These are phyloP conservation scores for Helminthosporium solani DNA, from an alignment of 2,329 filamentous ascomycete genomes.

Conservation along the genomic window DNA sequence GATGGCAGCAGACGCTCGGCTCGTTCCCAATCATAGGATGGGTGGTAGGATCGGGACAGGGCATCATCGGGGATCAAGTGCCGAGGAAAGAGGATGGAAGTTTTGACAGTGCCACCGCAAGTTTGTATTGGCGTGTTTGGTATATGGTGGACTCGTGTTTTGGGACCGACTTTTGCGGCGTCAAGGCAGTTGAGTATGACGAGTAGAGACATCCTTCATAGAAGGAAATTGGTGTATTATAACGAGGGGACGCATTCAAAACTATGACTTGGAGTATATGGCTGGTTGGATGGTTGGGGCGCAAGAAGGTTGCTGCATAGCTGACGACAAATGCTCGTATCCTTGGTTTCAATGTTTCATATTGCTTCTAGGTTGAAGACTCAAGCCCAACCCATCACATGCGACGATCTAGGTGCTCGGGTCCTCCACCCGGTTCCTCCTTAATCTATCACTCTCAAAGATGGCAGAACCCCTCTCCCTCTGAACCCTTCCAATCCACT, in stretches of 20 bases:
- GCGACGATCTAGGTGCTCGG: too few relatives aligned
- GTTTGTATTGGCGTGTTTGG: slow-evolving; percentile 62
- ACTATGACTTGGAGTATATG: slow-evolving; percentile 18
- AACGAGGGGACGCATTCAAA: slow-evolving; percentile 6
- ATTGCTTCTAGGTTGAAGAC: too few relatives aligned
- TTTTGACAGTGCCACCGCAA: slow-evolving; percentile 71
- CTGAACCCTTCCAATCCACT: too few relatives aligned
- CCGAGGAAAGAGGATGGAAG: slow-evolving; percentile 71
- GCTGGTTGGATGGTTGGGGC: neutral
- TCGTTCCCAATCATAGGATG: slow-evolving; percentile 54
- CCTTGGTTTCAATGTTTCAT: neutral
- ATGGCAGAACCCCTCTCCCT: too few relatives aligned
- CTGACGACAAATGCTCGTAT: neutral
- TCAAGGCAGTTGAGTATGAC: slow-evolving; percentile 54
- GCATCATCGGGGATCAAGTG: slow-evolving; percentile 73
- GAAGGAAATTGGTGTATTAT: neutral
- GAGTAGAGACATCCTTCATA: slow-evolving; percentile 20
- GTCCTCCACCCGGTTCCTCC: too few relatives aligned
- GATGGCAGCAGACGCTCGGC: slow-evolving; percentile 45
- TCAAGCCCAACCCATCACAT: too few relatives aligned
- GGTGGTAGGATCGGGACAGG: slow-evolving; percentile 47
- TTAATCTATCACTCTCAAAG: too few relatives aligned
- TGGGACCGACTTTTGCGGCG: slow-evolving; percentile 63
- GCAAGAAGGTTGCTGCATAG: neutral
- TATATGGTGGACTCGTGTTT: slow-evolving; percentile 56